Evolutionary conservation across 805 yeast genomes (phyloP).

Genomic region (Scheffersomyces spartinae): DNA sequence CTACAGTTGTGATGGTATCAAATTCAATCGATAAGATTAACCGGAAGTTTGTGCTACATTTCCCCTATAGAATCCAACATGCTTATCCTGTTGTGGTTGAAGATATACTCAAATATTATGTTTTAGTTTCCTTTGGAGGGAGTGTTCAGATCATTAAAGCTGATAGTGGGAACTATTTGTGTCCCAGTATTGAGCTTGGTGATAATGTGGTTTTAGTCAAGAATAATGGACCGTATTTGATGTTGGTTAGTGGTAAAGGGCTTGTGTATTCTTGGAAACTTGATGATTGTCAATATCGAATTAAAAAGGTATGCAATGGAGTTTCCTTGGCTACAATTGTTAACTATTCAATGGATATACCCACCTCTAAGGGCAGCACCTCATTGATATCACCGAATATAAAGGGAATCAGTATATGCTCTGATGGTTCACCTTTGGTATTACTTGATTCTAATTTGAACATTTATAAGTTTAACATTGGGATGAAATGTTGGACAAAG

Average conservation of each 20-base stretch:
- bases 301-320: conserved; percentile 24
- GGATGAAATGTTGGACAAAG: too few species aligned
- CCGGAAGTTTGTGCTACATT: conserved; percentile 25
- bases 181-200: conserved; percentile 45
- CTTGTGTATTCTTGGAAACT: conserved; percentile 41
- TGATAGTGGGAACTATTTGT: conserved; percentile 30
- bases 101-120: conserved; percentile 30
- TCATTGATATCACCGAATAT: conserved; percentile 8
- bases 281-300: conserved; percentile 6
- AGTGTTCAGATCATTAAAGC: conserved; percentile 34
- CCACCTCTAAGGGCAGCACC: conserved; percentile 3
- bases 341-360: conserved; percentile 17
- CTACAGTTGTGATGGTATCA: conserved; percentile 34
- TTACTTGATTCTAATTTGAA: too few species aligned
- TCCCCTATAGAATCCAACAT: conserved; percentile 38
- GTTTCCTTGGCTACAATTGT: conserved; percentile 44
- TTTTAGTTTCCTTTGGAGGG: conserved; percentile 49
- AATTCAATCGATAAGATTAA: conserved; percentile 21
- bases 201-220: conserved; percentile 27
- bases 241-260: conserved; percentile 41
- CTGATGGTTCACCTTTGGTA: too few species aligned
- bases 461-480: too few species aligned
- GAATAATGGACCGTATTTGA: conserved; percentile 19
- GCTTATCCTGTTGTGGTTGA: conserved; percentile 26
- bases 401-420: too few species aligned